phyloP scores from a whole-genome alignment of 768 basidiomycete species.

The Auriscalpium microsporum region DNA sequence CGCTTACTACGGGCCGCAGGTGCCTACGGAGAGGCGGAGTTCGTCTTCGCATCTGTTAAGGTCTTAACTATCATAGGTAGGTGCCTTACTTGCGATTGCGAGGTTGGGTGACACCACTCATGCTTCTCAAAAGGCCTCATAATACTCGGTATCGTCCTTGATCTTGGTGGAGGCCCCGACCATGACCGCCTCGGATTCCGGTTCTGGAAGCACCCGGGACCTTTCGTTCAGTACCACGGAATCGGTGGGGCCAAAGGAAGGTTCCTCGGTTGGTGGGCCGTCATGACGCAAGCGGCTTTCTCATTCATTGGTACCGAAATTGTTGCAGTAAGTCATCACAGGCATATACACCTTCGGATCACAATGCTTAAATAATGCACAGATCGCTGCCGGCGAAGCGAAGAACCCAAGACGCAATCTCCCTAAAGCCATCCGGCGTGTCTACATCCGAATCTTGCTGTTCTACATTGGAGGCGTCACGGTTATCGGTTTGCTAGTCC shows the following conservation, averaged over 20 bases:
- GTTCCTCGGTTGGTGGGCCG: slow-evolving; percentile 45
- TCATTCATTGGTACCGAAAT: slow-evolving; percentile 52
- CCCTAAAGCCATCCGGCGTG: slow-evolving; percentile 32
- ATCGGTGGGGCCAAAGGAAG: slow-evolving; percentile 38
- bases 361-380: no score
- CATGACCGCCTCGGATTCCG: slow-evolving; percentile 45
- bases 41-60: slow-evolving; percentile 47
- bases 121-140: slow-evolving; percentile 22
- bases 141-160: slow-evolving; percentile 43
- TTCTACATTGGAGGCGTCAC: slow-evolving; percentile 59
- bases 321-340: slow-evolving; percentile 24
- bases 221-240: slow-evolving; percentile 37
- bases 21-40: slow-evolving; percentile 40
- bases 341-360: slow-evolving; percentile 6
- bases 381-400: slow-evolving; percentile 86
- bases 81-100: not conserved
- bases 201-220: slow-evolving; percentile 47
- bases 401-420: slow-evolving; percentile 65
- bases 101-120: not conserved
- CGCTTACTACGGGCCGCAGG: slow-evolving; percentile 15
- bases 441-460: slow-evolving; percentile 67
- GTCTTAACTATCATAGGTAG: slow-evolving; percentile 35
- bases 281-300: slow-evolving; percentile 52
- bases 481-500: slow-evolving; percentile 78
- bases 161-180: slow-evolving; percentile 49